A percentile compares a stretch with the other conserved stretches of the same genome.
phyloP scores from a whole-genome alignment of 768 basidiomycete species.

The Mrakia blollopis region DNA sequence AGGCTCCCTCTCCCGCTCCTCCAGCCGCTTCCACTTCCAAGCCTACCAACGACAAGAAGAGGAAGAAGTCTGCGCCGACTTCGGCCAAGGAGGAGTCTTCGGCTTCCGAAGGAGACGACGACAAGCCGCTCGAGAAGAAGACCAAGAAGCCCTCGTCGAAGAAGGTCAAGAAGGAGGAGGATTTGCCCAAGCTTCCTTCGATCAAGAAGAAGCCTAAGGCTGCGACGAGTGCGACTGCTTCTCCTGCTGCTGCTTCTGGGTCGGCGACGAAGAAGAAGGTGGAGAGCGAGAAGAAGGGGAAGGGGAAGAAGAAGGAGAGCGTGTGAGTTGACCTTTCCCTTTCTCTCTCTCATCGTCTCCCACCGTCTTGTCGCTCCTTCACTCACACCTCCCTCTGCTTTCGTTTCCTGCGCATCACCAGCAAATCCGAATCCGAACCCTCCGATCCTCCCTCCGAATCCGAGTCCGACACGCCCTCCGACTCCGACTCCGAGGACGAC shows the following conservation, averaged over 20 bases:
- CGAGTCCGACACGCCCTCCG: background rate
- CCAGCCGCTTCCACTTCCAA: background rate
- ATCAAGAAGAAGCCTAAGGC: constrained; percentile 15
- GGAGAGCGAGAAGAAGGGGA: background rate
- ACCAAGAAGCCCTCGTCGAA: constrained; percentile 43
- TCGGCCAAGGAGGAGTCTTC: background rate
- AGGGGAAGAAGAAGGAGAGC: background rate
- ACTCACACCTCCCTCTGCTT: background rate
- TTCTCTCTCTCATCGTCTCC: background rate
- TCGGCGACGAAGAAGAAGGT: background rate
- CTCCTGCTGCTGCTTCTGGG: background rate
- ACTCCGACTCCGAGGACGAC: constrained; percentile 20
- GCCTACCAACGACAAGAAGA: background rate
- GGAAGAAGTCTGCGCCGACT: background rate
- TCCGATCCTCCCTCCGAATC: background rate
- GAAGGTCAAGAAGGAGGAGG: constrained; percentile 40
- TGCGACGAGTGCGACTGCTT: background rate
- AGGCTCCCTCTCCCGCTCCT: background rate
- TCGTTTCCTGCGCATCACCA: background rate
- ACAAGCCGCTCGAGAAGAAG: constrained; percentile 47
- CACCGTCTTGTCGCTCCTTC: background rate
- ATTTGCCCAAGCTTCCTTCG: constrained; percentile 19
- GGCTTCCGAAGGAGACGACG: constrained; percentile 44
- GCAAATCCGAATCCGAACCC: background rate
- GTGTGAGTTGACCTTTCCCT: background rate